These are phyloP conservation scores for Parsonsia alboflavescens DNA, from an alignment of 257 asterid species.

Conservation along the genomic window DNA sequence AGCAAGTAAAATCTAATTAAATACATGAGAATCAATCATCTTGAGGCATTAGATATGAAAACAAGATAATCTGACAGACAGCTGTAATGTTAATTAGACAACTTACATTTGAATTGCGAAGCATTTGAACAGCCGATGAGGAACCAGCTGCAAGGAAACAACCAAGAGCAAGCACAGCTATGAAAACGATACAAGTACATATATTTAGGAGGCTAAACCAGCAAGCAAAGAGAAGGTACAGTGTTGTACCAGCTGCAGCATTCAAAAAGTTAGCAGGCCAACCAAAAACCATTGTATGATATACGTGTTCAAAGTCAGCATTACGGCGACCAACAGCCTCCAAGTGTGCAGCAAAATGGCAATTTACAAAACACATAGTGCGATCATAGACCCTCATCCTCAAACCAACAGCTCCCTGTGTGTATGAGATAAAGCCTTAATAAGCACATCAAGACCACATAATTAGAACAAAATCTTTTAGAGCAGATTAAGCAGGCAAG, in stretches of 20 bases:
- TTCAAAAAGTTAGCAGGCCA: conserved; percentile 64
- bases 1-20: conserved; percentile 10
- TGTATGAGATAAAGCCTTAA: conserved; percentile 20
- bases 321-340: conserved; percentile 90
- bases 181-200: conserved; percentile 25
- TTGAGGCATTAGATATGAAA: neutral
- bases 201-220: conserved; percentile 47
- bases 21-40: conserved; percentile 9
- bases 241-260: conserved; percentile 70
- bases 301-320: conserved; percentile 94
- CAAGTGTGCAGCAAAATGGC: conserved; percentile 97
- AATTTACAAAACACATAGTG: conserved; percentile 82
- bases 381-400: conserved; percentile 86
- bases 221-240: conserved; percentile 36
- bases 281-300: conserved; percentile 75
- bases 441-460: conserved; percentile 8
- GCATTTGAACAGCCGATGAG: conserved; percentile 68
- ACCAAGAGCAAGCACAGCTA: conserved; percentile 48
- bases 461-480: too few relatives aligned
- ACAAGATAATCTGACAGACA: conserved; percentile 16
- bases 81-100: conserved; percentile 21
- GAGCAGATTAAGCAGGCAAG: neutral
- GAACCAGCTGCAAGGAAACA: conserved; percentile 68
- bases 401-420: conserved; percentile 98
- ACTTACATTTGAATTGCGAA: conserved; percentile 74